Base-by-base conservation (phyloP, 2,329 filamentous ascomycete species). In the Gyromitra esculenta region DNA sequence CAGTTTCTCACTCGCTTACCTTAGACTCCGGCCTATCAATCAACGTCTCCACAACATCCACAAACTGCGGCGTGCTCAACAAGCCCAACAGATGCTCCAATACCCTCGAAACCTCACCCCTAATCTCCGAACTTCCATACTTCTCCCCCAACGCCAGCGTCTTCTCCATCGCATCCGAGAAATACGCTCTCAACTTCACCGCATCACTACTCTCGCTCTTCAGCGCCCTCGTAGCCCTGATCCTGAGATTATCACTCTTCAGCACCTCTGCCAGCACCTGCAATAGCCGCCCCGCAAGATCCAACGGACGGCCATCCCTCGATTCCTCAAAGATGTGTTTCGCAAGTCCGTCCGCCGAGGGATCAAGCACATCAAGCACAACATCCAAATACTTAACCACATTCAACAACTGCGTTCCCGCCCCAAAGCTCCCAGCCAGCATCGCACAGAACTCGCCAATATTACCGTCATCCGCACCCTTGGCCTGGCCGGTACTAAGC, bases 61-160 rank as follows among this genome's bases (percentile, higher is more conserved):
- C 90, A 83, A 98, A 96, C 84, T 97, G 93, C 67, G 90, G 87
- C 1, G 95, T 94, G 0, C 94, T 95, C 54, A 97, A 87, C 5
- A 97, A 88, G 78, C 92, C 91, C 65, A 99, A 87, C n/a, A 97
- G 86, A 78, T 91, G 91, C 18, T 92, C 90, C 62, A 98, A 87
- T 0, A 93, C 88, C 73, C 92, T 89, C 50, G 91, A 91, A 81
- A 86, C 86, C 31, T 84, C 84, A 63, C 82, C 82, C 76, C 68
- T 64, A 31, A 82, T 81, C 45, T 82, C 82, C 2, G 66, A 50
- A 13, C 81, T 80, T 39, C 81, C 81, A 78, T 85, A 83, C 75
- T 84, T 84, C 7, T 83, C 76, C 68, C 84, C 84, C 43, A 85
- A 80, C 3, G 83, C 83, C 5, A 85, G 78, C 67, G 76, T 80